phyloP scores from a whole-genome alignment of 805 yeast species.

The Cyberlindnera euphorbiiphila region DNA sequence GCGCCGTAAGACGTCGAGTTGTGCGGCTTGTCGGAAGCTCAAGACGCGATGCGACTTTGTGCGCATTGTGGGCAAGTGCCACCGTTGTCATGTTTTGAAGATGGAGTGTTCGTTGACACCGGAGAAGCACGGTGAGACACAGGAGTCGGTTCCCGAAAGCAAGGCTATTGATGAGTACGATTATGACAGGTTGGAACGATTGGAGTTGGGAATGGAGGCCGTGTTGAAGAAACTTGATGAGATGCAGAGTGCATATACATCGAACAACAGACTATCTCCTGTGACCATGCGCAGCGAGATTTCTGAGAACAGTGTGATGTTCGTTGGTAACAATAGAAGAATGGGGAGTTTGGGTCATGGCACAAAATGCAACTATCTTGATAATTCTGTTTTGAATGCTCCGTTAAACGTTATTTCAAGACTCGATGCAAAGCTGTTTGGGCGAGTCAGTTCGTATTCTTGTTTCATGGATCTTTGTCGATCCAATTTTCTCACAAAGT shows the following conservation, averaged over 20 bases:
- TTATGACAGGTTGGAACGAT: constrained; percentile 7
- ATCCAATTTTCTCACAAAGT: constrained; percentile 40
- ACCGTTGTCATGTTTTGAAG: constrained; percentile 46
- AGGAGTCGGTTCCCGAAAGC: constrained; percentile 14
- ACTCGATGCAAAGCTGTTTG: constrained; percentile 38
- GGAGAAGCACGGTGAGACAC: constrained; percentile 28
- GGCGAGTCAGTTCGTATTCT: constrained; percentile 26
- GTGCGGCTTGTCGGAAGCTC: constrained; percentile 49
- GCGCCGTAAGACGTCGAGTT: constrained; percentile 40
- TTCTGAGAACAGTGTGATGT: neutral
- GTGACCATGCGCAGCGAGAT: neutral
- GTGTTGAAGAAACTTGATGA: constrained; percentile 27
- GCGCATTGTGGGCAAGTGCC: constrained; percentile 41
- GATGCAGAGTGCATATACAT: no score
- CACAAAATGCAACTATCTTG: constrained; percentile 23
- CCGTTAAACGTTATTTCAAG: constrained; percentile 36
- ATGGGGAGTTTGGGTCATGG: constrained; percentile 12
- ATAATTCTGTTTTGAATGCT: constrained; percentile 30
- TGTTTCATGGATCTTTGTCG: constrained; percentile 34
- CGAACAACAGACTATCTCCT: no score
- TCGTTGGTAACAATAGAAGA: constrained; percentile 11
- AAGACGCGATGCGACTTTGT: constrained; percentile 58
- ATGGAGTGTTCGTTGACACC: constrained; percentile 45
- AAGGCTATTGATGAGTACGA: constrained; percentile 5
- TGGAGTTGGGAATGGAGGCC: constrained; percentile 22